Base-by-base conservation (phyloP, 345 rosid species). In the Sonneratia alba region DNA sequence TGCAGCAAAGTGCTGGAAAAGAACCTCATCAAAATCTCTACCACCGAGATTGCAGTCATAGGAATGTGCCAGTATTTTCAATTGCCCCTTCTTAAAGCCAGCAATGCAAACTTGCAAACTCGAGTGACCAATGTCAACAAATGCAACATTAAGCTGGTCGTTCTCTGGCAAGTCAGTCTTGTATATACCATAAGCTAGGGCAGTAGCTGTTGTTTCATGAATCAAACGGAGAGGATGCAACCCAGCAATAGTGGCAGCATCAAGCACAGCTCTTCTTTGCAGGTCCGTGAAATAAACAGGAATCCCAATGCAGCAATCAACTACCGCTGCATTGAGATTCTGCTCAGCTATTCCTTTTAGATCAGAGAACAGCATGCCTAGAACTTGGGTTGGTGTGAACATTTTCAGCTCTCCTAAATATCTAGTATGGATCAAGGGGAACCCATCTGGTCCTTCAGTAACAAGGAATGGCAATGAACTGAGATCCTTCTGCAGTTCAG, bases 61-160 rank as follows among this genome's bases (percentile, higher is more conserved):
- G 21, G 89, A 78, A 47, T 95, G 99, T 65, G 90, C 86, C 80
- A 95, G 75, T 68, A 95, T 65, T 81, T 85, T 90, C 16, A 95
- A 84, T 67, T 95, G 98, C 36, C 99, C 98, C 67, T 90, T 92
- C 71, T 86, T 92, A 80, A 89, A 92, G 53, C 87, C 94, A 37
- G 89, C 98, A 80, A 95, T 90, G 82, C 98, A 95, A 27, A 90
- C 98, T 83, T 95, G 99, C 96, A 95, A 83, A 75, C 96, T 91
- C 22, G 98, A 84, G 62, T 95, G 96, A 0, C 99, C 99, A 71
- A 95, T 66, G 71, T 95, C 99, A 69, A 95, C 88, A 81, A 95
- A 91, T 0, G 93, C 98, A 37, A 95, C 97, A 80, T 92, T 92
- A 70, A 92, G 79, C 57, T 79, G 94, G 24, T 90, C 99, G 79